phyloP scores from a whole-genome alignment of 2,329 filamentous ascomycete species.

The Helminthosporium solani region DNA sequence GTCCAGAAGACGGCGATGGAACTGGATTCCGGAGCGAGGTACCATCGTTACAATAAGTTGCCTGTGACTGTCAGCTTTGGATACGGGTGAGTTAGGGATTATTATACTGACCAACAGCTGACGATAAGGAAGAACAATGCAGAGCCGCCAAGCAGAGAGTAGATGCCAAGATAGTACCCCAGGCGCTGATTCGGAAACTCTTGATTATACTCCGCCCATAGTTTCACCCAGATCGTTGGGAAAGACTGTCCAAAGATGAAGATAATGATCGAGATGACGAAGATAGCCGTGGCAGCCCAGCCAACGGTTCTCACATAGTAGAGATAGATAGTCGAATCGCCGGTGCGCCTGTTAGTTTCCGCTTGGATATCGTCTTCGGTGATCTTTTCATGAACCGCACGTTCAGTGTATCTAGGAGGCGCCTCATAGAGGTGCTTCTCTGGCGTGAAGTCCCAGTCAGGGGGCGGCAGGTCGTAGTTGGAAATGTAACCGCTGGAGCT shows the following conservation, averaged over 20 bases:
- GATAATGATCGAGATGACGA: constrained; percentile 33
- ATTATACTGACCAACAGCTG: constrained; percentile 30
- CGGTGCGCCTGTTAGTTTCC: constrained; percentile 33
- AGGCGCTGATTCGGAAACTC: constrained; percentile 40
- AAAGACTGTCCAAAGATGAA: constrained; percentile 36
- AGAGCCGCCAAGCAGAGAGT: constrained; percentile 29
- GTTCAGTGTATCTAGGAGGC: constrained; percentile 32
- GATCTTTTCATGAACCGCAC: constrained; percentile 16
- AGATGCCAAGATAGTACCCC: constrained; percentile 37
- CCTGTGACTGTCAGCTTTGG: constrained; percentile 22
- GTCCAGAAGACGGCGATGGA: constrained; percentile 51
- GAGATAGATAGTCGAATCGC: constrained; percentile 34
- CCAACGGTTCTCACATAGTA: constrained; percentile 38
- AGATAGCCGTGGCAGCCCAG: constrained; percentile 30
- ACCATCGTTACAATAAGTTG: constrained; percentile 57
- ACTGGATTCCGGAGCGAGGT: constrained; percentile 52
- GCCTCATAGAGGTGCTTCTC: constrained; percentile 34
- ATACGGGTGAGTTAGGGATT: neutral
- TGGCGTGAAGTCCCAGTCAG: constrained; percentile 34
- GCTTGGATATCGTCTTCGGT: constrained; percentile 36
- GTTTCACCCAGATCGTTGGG: constrained; percentile 50
- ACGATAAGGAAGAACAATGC: constrained; percentile 31
- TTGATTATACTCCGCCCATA: constrained; percentile 49
- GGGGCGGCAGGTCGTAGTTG: constrained; percentile 34
- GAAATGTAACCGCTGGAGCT: constrained; percentile 34